Conservation (phyloP, 2,329 filamentous ascomycete species). For the Bipolaris victoriae region DNA sequence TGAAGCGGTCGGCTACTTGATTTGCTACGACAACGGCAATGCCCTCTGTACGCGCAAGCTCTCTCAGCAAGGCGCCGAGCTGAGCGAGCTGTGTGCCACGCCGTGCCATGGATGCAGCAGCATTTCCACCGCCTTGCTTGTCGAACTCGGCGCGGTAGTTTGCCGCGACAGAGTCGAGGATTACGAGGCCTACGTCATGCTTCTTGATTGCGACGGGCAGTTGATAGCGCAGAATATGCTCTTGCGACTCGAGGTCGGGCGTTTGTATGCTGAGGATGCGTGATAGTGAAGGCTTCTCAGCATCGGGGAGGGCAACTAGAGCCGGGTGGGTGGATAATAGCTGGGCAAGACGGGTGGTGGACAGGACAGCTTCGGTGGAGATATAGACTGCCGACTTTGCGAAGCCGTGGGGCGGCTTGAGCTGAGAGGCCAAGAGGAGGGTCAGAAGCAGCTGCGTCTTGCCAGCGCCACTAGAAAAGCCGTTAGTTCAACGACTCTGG, state of each 20-base stretch:
- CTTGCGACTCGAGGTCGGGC: conserved; percentile 90
- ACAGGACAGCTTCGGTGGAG: conserved; percentile 85
- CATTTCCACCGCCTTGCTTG: conserved; percentile 52
- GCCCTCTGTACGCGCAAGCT: conserved; percentile 74
- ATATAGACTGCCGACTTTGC: conserved; percentile 84
- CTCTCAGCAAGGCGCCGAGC: conserved; percentile 75
- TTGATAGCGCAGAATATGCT: conserved; percentile 92
- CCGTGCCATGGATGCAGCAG: conserved; percentile 66
- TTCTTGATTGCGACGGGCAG: conserved; percentile 82
- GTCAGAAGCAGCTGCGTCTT: conserved; percentile 94
- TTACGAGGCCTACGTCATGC: conserved; percentile 77
- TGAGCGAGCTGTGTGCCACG: conserved; percentile 78
- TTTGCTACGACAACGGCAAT: conserved; percentile 92
- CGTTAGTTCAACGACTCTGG: neutral
- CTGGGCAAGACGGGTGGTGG: conserved; percentile 81
- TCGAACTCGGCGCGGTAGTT: conserved; percentile 95
- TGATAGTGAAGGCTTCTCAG: conserved; percentile 69
- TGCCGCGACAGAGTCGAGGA: conserved; percentile 90
- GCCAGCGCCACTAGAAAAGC: conserved; percentile 72
- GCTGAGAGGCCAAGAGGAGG: conserved; percentile 82
- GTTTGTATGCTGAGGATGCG: conserved; percentile 80
- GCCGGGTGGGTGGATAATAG: conserved; percentile 72
- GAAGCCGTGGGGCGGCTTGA: conserved; percentile 74
- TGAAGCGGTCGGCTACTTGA: conserved; percentile 90
- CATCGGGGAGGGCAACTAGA: conserved; percentile 55